A percentile compares a stretch with the other conserved stretches of the same genome.
phyloP scores from a whole-genome alignment of 495 filamentous ascomycete genomes.

The Ascodesmis nigricans region DNA sequence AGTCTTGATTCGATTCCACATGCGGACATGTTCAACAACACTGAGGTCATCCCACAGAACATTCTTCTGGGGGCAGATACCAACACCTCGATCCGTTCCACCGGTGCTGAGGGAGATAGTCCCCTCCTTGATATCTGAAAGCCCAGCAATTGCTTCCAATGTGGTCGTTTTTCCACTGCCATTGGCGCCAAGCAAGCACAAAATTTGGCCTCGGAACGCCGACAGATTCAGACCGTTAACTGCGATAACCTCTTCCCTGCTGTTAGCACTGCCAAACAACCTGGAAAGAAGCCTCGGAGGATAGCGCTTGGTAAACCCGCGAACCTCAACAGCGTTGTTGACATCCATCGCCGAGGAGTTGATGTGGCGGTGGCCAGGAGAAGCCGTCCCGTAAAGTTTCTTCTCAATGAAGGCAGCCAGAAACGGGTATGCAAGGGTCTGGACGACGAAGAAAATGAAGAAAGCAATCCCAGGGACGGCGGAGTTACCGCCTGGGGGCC shows the following conservation, averaged over 20 bases:
- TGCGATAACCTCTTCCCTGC: conserved; percentile 42
- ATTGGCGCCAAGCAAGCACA: conserved; percentile 66
- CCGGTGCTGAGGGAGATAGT: conserved; percentile 38
- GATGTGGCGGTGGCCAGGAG: conserved; percentile 28
- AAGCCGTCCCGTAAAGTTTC: conserved; percentile 49
- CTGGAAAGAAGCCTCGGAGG: conserved; percentile 38
- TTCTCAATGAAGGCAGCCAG: conserved; percentile 51
- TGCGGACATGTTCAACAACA: conserved; percentile 53
- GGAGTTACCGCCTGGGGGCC: conserved; percentile 39
- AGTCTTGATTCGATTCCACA: conserved; percentile 60
- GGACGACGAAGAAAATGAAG: conserved; percentile 46
- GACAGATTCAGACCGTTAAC: conserved; percentile 45
- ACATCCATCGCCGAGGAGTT: conserved; percentile 25
- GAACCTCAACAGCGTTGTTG: conserved; percentile 37
- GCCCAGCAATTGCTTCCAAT: conserved; percentile 61
- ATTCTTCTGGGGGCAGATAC: conserved; percentile 75
- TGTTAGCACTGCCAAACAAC: conserved; percentile 32
- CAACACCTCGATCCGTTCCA: conserved; percentile 44
- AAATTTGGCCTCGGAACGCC: conserved; percentile 51
- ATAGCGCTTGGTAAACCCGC: conserved; percentile 53
- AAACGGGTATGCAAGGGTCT: conserved; percentile 49
- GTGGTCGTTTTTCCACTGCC: conserved; percentile 75
- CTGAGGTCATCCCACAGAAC: conserved; percentile 73
- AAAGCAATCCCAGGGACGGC: conserved; percentile 40
- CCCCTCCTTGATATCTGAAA: conserved; percentile 47